Evolutionary conservation across 768 basidiomycete genomes (phyloP).

Genomic region (Termitomyces sp.): DNA sequence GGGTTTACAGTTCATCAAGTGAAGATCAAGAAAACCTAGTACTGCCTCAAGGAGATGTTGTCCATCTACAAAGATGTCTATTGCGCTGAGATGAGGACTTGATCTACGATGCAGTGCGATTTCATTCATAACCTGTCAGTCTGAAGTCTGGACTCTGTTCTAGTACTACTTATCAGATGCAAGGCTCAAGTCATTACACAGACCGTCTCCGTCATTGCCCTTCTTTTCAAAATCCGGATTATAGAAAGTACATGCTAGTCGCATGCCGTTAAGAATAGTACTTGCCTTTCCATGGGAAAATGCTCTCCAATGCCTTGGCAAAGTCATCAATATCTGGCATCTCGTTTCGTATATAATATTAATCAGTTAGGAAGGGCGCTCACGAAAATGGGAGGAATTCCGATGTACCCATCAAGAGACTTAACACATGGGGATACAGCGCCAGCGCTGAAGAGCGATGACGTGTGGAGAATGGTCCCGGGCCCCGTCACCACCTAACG

Average conservation of each 20-base stretch:
- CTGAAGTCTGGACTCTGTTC: slow-evolving; percentile 41
- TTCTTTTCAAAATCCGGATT: no score
- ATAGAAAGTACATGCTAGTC: slow-evolving; percentile 80
- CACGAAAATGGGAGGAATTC: slow-evolving; percentile 95
- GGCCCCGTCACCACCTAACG: slow-evolving; percentile 94
- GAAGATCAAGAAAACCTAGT: slow-evolving; percentile 46
- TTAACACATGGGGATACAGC: slow-evolving; percentile 90
- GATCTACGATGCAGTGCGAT: slow-evolving; percentile 90
- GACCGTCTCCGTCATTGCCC: no score
- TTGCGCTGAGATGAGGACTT: slow-evolving; percentile 88
- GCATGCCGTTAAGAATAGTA: slow-evolving; percentile 88
- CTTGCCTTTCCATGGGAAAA: slow-evolving; percentile 75
- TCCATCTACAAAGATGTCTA: slow-evolving; percentile 91
- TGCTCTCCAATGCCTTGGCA: slow-evolving; percentile 73
- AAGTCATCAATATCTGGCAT: slow-evolving; percentile 83
- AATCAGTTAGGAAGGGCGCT: slow-evolving; percentile 30
- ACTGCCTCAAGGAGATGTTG: slow-evolving; percentile 96
- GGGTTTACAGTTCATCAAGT: background rate
- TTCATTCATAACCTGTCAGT: slow-evolving; percentile 98
- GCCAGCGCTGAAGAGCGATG: slow-evolving; percentile 85
- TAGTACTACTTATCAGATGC: slow-evolving; percentile 9
- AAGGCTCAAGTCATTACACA: no score
- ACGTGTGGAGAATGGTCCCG: slow-evolving; percentile 92
- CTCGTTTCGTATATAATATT: background rate
- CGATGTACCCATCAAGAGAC: slow-evolving; percentile 90